phyloP scores from a whole-genome alignment of 305 asterid species.

The Lippia alba region DNA sequence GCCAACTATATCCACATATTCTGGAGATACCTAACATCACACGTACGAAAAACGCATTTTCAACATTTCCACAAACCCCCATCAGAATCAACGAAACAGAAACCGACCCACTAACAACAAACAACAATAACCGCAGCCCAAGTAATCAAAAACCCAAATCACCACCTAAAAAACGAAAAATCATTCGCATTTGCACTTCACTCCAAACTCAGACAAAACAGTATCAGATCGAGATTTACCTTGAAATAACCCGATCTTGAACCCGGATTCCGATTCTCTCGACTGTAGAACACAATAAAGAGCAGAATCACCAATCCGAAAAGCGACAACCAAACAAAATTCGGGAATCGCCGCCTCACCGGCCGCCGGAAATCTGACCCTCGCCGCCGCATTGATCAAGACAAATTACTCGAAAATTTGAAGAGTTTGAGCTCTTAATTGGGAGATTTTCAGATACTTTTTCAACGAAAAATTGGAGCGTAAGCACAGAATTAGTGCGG shows the following conservation, averaged over 20 bases:
- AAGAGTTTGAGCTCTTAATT: conserved; percentile 30
- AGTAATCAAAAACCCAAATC: conserved; percentile 21
- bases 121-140: conserved; percentile 8
- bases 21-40: conserved; percentile 6
- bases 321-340: conserved; percentile 64
- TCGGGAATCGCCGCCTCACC: conserved; percentile 71
- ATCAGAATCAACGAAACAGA: conserved; percentile 12
- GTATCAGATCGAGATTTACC: conserved; percentile 53
- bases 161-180: background rate
- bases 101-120: conserved; percentile 14
- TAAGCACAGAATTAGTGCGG: background rate
- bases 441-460: background rate
- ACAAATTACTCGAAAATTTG: conserved; percentile 10
- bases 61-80: background rate
- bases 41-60: background rate
- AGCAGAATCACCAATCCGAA: conserved; percentile 66
- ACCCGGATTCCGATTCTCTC: conserved; percentile 58
- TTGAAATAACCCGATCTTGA: conserved; percentile 65
- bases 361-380: conserved; percentile 85
- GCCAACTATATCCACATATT: background rate
- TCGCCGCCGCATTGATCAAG: conserved; percentile 71
- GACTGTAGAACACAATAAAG: conserved; percentile 62
- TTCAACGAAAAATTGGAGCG: background rate
- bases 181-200: background rate
- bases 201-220: background rate